A percentile compares a stretch with the other conserved stretches of the same genome.
Evolutionary conservation across 768 basidiomycete species (phyloP).

Genomic region (Auricularia auricula-judae): DNA sequence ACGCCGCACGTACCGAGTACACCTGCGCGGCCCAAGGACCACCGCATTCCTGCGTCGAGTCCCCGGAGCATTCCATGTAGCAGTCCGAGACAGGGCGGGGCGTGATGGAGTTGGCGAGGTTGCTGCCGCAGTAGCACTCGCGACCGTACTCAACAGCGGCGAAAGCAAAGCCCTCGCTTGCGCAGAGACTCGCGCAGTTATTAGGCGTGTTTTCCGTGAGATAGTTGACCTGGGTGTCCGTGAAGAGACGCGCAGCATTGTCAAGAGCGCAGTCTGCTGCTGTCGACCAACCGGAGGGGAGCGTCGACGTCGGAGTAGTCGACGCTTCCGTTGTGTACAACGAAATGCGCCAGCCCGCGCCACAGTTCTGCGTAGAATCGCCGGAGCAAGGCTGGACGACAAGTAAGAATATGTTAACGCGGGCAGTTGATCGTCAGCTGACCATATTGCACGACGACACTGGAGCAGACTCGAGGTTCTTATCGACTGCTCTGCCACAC

Average conservation of each 20-base stretch:
- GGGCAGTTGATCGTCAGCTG: conserved; percentile 16
- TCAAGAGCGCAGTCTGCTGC: background rate
- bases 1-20: background rate
- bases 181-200: background rate
- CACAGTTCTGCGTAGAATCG: background rate
- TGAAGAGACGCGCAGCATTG: background rate
- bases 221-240: background rate
- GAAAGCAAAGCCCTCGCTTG: background rate
- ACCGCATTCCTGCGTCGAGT: background rate
- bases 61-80: background rate
- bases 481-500: background rate
- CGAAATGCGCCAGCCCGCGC: background rate
- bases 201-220: background rate
- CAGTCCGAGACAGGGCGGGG: background rate
- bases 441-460: background rate
- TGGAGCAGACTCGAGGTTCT: background rate
- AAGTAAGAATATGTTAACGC: background rate
- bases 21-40: background rate
- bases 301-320: background rate
- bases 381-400: background rate
- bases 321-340: background rate
- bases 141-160: background rate
- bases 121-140: background rate
- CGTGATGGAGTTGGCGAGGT: background rate
- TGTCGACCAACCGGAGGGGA: background rate